phyloP scores from a whole-genome alignment of 2,329 filamentous ascomycete genomes.

The Colletotrichum shisoi region DNA sequence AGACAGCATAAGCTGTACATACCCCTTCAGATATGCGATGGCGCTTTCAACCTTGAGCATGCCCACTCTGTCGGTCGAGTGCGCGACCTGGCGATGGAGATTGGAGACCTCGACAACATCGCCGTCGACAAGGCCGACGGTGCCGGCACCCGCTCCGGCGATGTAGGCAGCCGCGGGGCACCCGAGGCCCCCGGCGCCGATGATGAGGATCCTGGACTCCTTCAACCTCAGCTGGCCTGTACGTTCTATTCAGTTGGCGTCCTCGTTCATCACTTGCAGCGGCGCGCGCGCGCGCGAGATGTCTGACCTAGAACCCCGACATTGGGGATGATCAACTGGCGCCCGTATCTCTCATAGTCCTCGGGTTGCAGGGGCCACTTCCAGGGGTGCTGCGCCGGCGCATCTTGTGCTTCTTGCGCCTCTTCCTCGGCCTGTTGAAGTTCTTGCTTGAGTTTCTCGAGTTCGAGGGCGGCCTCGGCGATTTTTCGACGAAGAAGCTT shows the following conservation, averaged over 20 bases:
- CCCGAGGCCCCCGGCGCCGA: constrained; percentile 88
- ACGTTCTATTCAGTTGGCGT: constrained; percentile 19
- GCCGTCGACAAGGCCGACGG: constrained; percentile 83
- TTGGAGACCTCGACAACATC: constrained; percentile 90
- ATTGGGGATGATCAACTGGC: constrained; percentile 87
- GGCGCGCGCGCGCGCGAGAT: not conserved
- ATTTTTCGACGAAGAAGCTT: constrained; percentile 59
- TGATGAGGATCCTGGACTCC: constrained; percentile 74
- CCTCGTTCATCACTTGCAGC: not conserved
- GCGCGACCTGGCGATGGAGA: constrained; percentile 88
- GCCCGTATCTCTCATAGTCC: constrained; percentile 86
- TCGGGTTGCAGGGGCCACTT: constrained; percentile 74
- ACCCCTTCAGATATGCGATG: constrained; percentile 65
- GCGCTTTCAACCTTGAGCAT: constrained; percentile 83
- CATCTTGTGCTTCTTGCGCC: constrained; percentile 31
- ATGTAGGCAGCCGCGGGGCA: constrained; percentile 94
- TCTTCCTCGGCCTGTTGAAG: constrained; percentile 54
- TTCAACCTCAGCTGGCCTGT: constrained; percentile 79
- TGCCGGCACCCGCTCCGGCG: constrained; percentile 85
- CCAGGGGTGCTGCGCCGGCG: constrained; percentile 43
- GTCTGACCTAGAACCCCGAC: constrained; percentile 75
- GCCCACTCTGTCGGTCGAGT: constrained; percentile 74
- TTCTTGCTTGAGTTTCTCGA: constrained; percentile 56
- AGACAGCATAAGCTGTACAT: constrained; percentile 38
- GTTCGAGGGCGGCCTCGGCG: constrained; percentile 56